phyloP scores from a whole-genome alignment of 768 basidiomycete species.

The Tricholoma hemisulphureum region DNA sequence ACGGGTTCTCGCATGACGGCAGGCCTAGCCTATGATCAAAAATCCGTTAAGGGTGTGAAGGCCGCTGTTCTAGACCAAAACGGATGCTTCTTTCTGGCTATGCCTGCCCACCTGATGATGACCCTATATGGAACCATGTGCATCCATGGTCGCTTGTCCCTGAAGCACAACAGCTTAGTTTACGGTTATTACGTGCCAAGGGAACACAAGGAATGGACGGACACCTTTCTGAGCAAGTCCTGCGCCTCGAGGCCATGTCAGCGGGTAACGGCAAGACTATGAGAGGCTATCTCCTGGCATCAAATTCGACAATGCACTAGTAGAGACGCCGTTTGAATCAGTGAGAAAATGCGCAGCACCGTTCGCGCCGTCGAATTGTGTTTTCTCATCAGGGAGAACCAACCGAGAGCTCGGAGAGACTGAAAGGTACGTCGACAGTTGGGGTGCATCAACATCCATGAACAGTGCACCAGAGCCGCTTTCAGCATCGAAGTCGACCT shows the following conservation, averaged over 20 bases:
- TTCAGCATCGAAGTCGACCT: constrained; percentile 3
- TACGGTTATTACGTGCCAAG: background rate
- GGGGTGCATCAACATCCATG: background rate
- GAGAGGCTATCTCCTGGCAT: background rate
- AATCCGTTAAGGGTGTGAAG: constrained; percentile 21
- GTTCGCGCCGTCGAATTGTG: background rate
- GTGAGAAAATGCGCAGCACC: no score
- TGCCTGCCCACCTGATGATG: background rate
- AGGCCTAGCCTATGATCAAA: constrained; percentile 37
- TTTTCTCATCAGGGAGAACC: background rate
- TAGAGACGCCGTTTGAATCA: background rate
- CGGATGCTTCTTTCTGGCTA: background rate
- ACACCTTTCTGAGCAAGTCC: background rate
- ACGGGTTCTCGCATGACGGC: constrained; percentile 26
- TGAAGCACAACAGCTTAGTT: background rate
- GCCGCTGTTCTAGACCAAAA: no score
- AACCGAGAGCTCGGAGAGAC: background rate
- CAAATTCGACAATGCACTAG: background rate
- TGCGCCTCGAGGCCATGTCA: background rate
- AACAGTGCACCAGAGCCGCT: background rate
- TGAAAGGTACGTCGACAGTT: background rate
- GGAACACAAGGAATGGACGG: background rate
- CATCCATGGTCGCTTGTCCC: background rate
- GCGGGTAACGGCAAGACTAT: background rate
- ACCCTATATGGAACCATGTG: background rate